These are phyloP conservation scores for Spathaspora girioi DNA, from an alignment of 805 yeast species.

Conservation along the genomic window DNA sequence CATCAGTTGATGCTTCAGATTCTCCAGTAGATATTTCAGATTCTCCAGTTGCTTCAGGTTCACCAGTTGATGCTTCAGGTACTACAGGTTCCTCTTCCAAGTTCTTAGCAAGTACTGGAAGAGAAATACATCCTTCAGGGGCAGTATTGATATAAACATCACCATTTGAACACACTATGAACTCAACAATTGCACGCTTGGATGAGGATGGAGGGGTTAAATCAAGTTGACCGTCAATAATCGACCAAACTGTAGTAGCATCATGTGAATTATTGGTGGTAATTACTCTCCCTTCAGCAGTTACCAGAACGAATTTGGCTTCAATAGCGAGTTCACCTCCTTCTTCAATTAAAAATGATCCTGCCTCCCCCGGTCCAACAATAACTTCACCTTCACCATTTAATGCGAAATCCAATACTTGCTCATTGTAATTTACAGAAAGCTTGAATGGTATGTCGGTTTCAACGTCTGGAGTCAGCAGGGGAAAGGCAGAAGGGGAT, in stretches of 20 bases:
- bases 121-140: background rate
- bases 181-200: background rate
- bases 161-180: background rate
- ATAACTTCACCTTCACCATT: background rate
- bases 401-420: background rate
- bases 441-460: background rate
- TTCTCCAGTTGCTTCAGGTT: no score
- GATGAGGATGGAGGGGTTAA: background rate
- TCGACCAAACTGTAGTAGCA: background rate
- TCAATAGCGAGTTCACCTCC: background rate
- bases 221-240: background rate
- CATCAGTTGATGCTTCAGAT: no score
- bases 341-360: background rate
- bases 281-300: background rate
- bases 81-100: background rate
- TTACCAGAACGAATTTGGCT: background rate
- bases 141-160: background rate
- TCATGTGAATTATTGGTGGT: background rate
- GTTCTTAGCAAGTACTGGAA: background rate
- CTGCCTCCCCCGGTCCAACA: background rate
- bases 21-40: no score
- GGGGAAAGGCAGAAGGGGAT: no score
- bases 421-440: background rate
- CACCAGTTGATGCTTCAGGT: no score
- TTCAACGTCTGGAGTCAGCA: no score